Evolutionary conservation across 2,329 filamentous ascomycete species (phyloP).

Genomic region (Lachnellula occidentalis): DNA sequence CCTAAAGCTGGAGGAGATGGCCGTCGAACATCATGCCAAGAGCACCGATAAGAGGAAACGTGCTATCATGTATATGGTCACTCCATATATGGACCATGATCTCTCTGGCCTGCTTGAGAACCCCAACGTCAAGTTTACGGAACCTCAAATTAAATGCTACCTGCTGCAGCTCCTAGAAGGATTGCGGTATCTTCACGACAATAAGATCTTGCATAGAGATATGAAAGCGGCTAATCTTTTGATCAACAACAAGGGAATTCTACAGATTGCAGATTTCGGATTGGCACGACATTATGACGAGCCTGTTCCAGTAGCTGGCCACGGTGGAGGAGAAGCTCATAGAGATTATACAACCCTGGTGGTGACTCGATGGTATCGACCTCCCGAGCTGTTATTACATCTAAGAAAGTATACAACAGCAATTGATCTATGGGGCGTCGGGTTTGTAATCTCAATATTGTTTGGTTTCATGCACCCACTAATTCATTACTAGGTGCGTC

Average conservation of each 20-base stretch:
- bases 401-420: constrained; percentile 91
- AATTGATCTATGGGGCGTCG: constrained; percentile 97
- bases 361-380: constrained; percentile 94
- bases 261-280: constrained; percentile 97
- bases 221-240: constrained; percentile 99
- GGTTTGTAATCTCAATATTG: constrained; percentile 49
- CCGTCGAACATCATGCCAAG: constrained; percentile 67
- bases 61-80: constrained; percentile 96
- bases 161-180: constrained; percentile 90
- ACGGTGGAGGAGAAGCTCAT: constrained; percentile 75
- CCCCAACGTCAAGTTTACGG: constrained; percentile 78
- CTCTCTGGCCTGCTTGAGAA: constrained; percentile 96
- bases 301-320: constrained; percentile 66
- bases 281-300: constrained; percentile 92
- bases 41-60: constrained; percentile 67
- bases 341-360: constrained; percentile 95
- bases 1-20: constrained; percentile 88
- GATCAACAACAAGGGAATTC: constrained; percentile 87
- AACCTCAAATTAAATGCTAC: constrained; percentile 96
- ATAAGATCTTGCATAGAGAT: constrained; percentile 85
- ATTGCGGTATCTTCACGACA: constrained; percentile 83
- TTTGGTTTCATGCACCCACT: constrained; percentile 15
- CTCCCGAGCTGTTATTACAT: constrained; percentile 84
- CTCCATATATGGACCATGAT: constrained; percentile 98
- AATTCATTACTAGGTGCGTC: constrained; percentile 61